A percentile compares a stretch with the other conserved stretches of the same genome.
These are phyloP conservation scores for Aquilaria malaccensis DNA, from an alignment of 345 rosid species.

Conservation along the genomic window DNA sequence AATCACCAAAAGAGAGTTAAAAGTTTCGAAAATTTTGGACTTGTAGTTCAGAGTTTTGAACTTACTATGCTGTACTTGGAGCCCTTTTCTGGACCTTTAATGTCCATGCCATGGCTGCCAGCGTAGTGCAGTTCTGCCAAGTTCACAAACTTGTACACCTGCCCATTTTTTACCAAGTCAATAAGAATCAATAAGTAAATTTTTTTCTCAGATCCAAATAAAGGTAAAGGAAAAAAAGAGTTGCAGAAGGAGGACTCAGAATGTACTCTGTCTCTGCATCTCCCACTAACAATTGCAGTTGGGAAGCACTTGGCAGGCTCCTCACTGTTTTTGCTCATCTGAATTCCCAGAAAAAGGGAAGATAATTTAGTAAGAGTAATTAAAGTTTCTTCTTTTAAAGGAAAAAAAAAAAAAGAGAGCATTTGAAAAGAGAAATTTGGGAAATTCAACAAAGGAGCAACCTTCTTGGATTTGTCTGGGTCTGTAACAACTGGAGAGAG, in stretches of 20 bases:
- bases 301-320: constrained; percentile 59
- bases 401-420: background rate
- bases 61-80: constrained; percentile 45
- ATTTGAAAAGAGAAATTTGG: background rate
- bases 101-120: constrained; percentile 99
- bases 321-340: constrained; percentile 86
- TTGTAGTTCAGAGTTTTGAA: background rate
- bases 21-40: background rate
- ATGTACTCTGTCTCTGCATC: constrained; percentile 90
- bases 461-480: constrained; percentile 79
- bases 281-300: constrained; percentile 90
- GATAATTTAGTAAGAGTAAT: background rate
- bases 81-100: constrained; percentile 70
- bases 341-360: background rate
- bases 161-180: background rate
- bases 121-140: constrained; percentile 87
- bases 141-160: constrained; percentile 84
- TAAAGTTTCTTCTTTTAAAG: too few species aligned
- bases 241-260: background rate
- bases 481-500: constrained; percentile 92
- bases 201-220: background rate
- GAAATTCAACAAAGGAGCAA: constrained; percentile 5
- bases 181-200: background rate
- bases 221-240: background rate
- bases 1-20: background rate